A percentile compares a stretch with the other conserved stretches of the same genome.
Conservation (phyloP, 2,329 filamentous ascomycete species). For the Boeremia lycopersici region DNA sequence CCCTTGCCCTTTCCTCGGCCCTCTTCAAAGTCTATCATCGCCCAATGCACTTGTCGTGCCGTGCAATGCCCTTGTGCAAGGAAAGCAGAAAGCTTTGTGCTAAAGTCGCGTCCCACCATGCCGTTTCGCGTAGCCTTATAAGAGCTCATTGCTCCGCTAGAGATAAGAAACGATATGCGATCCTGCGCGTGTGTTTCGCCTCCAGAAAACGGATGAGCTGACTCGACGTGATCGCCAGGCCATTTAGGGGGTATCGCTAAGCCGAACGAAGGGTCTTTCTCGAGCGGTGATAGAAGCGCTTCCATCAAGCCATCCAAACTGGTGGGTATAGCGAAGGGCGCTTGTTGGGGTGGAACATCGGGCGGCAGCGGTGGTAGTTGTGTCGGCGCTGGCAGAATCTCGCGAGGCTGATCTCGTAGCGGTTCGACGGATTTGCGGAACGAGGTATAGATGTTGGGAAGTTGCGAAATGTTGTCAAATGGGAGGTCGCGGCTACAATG, state of each 20-base stretch:
- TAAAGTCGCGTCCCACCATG: constrained; percentile 71
- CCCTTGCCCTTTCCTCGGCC: constrained; percentile 51
- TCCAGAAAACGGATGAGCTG: constrained; percentile 70
- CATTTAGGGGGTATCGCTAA: constrained; percentile 59
- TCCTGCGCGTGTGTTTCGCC: constrained; percentile 67
- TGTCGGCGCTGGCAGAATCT: constrained; percentile 59
- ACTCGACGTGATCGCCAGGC: constrained; percentile 59
- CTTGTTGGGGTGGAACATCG: constrained; percentile 62
- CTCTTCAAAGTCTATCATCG: constrained; percentile 72
- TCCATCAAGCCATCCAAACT: constrained; percentile 60
- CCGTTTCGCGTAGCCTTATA: constrained; percentile 78
- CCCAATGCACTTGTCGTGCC: constrained; percentile 73
- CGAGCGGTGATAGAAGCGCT: constrained; percentile 64
- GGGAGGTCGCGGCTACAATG: constrained; percentile 67
- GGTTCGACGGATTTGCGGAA: constrained; percentile 77
- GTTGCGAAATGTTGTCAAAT: constrained; percentile 61
- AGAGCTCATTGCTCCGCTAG: constrained; percentile 62
- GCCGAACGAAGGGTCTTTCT: constrained; percentile 49
- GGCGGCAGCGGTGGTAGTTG: constrained; percentile 65
- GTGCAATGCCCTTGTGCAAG: constrained; percentile 75
- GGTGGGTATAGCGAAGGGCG: constrained; percentile 68
- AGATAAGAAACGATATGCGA: constrained; percentile 66
- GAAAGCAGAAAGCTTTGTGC: constrained; percentile 77
- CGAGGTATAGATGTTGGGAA: constrained; percentile 77
- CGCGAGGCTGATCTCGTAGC: constrained; percentile 67